Evolutionary conservation across 345 rosid genomes (phyloP), one percentile per base, ranked within the genome.

Genomic region (Psidium friedrichsthalianum): DNA sequence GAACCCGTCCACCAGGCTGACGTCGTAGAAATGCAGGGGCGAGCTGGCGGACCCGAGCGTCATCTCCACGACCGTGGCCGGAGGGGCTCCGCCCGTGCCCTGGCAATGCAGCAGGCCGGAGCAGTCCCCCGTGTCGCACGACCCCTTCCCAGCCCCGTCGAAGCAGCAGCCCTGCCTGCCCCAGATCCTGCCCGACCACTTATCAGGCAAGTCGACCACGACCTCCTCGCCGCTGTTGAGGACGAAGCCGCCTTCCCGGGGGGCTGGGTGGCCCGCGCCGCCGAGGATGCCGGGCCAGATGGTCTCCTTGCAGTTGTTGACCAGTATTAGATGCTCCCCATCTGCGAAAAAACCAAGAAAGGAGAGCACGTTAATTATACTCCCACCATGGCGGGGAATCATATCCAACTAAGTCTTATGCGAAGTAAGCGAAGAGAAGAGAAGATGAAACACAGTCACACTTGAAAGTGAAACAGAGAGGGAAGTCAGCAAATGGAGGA

Each of bases 211-310:
- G 49, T 91, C 90, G 32, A 91, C 1, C 16, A 85, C 90, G 29
- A 84, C 87, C 83, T 90, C 89, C 85, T 89, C 92, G 18, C 92
- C 90, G 12, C 89, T 87, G 6, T 84, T 76, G 4, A 91, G 92
- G 54, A 85, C 87, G 85, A 91, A 89, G 11, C 93, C 92, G 3
- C 93, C 93, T 11, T 88, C 87, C 40, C 56, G 83, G 1, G 88
- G 90, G 4, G 92, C 85, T 5, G 87, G 84, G 16, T 89, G 88
- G 51, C 91, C 91, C 4, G 91, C 91, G n/a, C 87, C 82, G 27
- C 91, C 91, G 4, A 88, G 92, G n/a, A 91, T 32, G 76, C 91
- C 93, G 1, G 93, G 92, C 93, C 93, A 91, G 61, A 91, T 57
- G 89, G 87, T 87, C 25, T 91, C 92, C 8, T 89, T 87, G 88